Conservation (phyloP, 345 rosid genomes). For the Salix caprea region DNA sequence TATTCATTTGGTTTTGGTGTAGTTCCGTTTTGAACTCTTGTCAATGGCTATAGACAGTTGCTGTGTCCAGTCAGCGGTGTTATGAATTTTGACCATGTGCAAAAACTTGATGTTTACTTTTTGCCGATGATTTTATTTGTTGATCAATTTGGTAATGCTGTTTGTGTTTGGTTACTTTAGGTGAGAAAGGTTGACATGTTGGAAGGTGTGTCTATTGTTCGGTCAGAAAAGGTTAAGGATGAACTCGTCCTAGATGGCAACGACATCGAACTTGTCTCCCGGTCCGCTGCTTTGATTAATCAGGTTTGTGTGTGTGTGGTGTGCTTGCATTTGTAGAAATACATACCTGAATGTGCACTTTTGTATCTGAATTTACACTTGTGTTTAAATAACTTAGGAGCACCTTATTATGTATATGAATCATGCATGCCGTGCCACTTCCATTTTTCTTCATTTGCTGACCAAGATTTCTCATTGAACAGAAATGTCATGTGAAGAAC, state of each 20-base stretch:
- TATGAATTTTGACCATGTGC: too few relatives aligned
- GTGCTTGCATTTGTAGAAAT: not conserved
- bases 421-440: too few relatives aligned
- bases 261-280: conserved; percentile 56
- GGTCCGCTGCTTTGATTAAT: conserved; percentile 56
- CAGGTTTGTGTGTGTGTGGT: conserved; percentile 31
- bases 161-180: conserved; percentile 9
- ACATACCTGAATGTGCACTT: not conserved
- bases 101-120: too few relatives aligned
- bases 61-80: too few relatives aligned
- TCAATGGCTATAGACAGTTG: too few relatives aligned
- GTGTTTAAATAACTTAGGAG: too few relatives aligned
- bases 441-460: too few relatives aligned
- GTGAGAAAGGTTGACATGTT: conserved; percentile 64
- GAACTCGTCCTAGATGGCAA: conserved; percentile 58
- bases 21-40: too few relatives aligned
- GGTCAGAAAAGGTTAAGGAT: conserved; percentile 66
- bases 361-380: too few relatives aligned
- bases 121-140: too few relatives aligned
- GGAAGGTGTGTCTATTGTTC: conserved; percentile 47
- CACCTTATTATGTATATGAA: too few relatives aligned
- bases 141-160: not conserved
- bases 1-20: too few relatives aligned
- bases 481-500: conserved; percentile 57
- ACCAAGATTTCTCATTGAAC: not conserved